Base-by-base conservation (phyloP, 495 filamentous ascomycete genomes). In the Aspergillus leporis region DNA sequence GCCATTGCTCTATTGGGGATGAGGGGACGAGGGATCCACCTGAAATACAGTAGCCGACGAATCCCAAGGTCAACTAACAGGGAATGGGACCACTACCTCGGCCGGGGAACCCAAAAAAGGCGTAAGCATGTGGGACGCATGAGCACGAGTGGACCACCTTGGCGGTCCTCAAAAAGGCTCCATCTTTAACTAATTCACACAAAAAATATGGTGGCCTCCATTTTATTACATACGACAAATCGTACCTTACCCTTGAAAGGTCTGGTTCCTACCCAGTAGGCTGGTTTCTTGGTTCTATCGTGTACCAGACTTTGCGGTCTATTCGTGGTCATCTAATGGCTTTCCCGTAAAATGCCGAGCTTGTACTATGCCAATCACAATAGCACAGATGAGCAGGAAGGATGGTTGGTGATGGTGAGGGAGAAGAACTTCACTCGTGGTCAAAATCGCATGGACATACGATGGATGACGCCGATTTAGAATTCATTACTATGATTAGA, bases 81-180 rank as follows among this genome's bases (percentile, higher is more conserved):
- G 41, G 28, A 28, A 22, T 56, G 46, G 46, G 51, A 53, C 51
- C 66, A 55, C 57, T 30, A 60, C 55, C 31, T 58, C 60, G 63
- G 59, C 62, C 56, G 63, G 61, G 66, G 58, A 66, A 60, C 60
- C 66, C 59, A 56, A 66, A 66, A 66, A 64, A 48, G 61, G 63
- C 51, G 60, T 59, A 63, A 61, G 56, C 51, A 51, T 36, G 63
- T 60, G 57, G 62, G 53, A 58, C 60, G 43, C 56, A 61, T 59
- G 62, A 68, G 66, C 66, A 69, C 66, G 66, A 69, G 66, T 64
- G 61, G 60, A 54, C 43, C 46, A 62, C 57, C 56, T 51, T 60
- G 53, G 58, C 62, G 61, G 56, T 31, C 56, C 46, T 54, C 55
- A 61, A 22, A 31, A 53, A 62, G 57, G 58, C 64, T 63, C 56